Percentiles rank a stretch among this genome's conserved stretches.
These are phyloP conservation scores for Alternaria gansuensis DNA, from an alignment of 2,329 filamentous ascomycete species.

Conservation along the genomic window DNA sequence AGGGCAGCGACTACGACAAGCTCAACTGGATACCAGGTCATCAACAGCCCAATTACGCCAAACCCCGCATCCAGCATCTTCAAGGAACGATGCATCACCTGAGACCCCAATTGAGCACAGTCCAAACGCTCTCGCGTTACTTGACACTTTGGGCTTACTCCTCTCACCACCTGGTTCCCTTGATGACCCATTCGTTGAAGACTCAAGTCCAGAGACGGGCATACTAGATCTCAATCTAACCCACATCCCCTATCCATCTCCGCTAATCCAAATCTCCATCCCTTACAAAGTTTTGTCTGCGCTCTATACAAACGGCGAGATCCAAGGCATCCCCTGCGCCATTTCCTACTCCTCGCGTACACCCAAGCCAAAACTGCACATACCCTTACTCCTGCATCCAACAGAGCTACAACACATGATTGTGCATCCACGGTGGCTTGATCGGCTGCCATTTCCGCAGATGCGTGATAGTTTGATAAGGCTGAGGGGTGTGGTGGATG, in stretches of 20 bases:
- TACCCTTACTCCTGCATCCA: slow-evolving; percentile 43
- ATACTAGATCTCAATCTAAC: neutral
- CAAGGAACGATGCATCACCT: neutral
- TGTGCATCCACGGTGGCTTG: slow-evolving; percentile 53
- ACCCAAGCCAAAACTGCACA: slow-evolving; percentile 24
- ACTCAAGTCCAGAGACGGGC: neutral
- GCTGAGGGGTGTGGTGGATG: slow-evolving; percentile 45
- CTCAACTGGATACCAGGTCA: slow-evolving; percentile 8
- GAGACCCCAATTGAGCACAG: neutral
- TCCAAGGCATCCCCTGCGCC: slow-evolving; percentile 40
- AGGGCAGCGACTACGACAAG: slow-evolving; percentile 26
- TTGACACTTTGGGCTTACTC: neutral
- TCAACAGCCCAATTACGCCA: neutral
- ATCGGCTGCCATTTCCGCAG: slow-evolving; percentile 54
- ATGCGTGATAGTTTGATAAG: slow-evolving; percentile 54
- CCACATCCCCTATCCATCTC: slow-evolving; percentile 10
- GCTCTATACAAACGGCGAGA: slow-evolving; percentile 39
- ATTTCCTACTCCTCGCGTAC: slow-evolving; percentile 37
- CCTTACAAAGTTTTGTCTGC: slow-evolving; percentile 41
- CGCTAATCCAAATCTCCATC: slow-evolving; percentile 16
- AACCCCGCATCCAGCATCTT: neutral
- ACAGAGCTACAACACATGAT: slow-evolving; percentile 47
- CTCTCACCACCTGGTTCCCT: neutral
- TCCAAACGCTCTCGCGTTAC: neutral
- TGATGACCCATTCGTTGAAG: neutral